phyloP scores from a whole-genome alignment of 805 yeast genomes.

The Candida germanica region DNA sequence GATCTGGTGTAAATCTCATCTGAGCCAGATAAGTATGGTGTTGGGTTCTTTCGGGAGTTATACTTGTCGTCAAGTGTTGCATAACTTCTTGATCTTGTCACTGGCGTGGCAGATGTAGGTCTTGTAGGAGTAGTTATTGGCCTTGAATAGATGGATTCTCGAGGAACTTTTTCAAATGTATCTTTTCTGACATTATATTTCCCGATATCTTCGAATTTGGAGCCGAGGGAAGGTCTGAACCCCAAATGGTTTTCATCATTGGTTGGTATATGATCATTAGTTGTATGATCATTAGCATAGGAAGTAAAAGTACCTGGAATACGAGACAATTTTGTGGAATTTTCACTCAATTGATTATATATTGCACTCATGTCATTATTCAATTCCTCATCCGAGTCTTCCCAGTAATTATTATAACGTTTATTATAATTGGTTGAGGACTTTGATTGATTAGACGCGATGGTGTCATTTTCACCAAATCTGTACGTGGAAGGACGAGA shows the following conservation, averaged over 20 bases:
- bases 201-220: conserved; percentile 5
- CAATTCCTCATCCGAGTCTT: conserved; percentile 16
- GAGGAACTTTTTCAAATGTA: conserved; percentile 2
- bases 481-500: not conserved
- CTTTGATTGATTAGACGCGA: not conserved
- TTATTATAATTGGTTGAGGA: conserved; percentile 1
- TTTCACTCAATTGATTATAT: conserved; percentile 10
- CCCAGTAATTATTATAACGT: conserved; percentile 3
- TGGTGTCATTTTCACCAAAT: not conserved
- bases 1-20: too few species aligned
- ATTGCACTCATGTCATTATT: conserved; percentile 13
- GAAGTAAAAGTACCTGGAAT: conserved; percentile 5
- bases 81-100: too few species aligned
- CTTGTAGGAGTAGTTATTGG: not conserved
- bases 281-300: not conserved
- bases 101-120: too few species aligned
- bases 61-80: too few species aligned
- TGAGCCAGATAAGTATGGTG: too few species aligned
- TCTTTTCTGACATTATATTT: not conserved
- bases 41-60: too few species aligned
- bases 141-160: not conserved
- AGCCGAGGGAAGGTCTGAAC: conserved; percentile 3
- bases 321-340: conserved; percentile 6
- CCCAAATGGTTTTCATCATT: conserved; percentile 1
- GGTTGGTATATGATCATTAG: not conserved